These are phyloP conservation scores for Trifolium subterraneum DNA, from an alignment of 306 rosid genomes.

Conservation along the genomic window DNA sequence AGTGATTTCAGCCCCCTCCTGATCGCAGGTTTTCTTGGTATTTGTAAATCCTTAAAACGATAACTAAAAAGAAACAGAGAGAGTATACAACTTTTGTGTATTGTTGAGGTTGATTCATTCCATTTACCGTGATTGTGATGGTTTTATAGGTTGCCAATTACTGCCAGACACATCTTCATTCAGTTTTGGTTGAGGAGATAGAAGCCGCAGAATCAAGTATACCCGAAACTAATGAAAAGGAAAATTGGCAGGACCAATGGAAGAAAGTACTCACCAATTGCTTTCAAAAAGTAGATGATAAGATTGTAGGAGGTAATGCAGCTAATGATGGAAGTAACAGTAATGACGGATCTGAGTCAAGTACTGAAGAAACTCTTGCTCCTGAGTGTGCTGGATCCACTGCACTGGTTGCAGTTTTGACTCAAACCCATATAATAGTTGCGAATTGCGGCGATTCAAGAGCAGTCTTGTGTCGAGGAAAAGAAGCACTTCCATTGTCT, in stretches of 20 bases:
- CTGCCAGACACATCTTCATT: conserved; percentile 69
- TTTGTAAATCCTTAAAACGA: not conserved
- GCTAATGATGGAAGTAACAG: conserved; percentile 28
- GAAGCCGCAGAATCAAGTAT: conserved; percentile 49
- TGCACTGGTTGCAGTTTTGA: conserved; percentile 71
- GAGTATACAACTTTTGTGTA: conserved; percentile 20
- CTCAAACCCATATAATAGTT: conserved; percentile 62
- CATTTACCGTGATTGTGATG: conserved; percentile 30
- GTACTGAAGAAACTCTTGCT: conserved; percentile 51
- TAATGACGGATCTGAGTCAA: conserved; percentile 38
- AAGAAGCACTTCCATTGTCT: conserved; percentile 67
- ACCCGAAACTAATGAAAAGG: conserved; percentile 33
- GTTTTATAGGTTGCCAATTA: conserved; percentile 72
- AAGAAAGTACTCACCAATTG: conserved; percentile 63
- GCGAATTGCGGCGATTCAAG: conserved; percentile 89
- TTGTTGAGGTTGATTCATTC: conserved; percentile 39
- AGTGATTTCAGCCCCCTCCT: too few relatives aligned
- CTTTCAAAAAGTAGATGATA: conserved; percentile 69
- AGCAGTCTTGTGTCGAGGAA: conserved; percentile 76
- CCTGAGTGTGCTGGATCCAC: conserved; percentile 83
- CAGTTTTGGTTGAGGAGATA: conserved; percentile 69
- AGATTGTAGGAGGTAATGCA: conserved; percentile 51
- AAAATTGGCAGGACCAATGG: conserved; percentile 63
- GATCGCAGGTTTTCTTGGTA: not conserved
- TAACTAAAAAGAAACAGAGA: not conserved